Percentiles rank a stretch among this genome's conserved stretches.
phyloP scores from a whole-genome alignment of 1,284 basidiomycete genomes.

The Sanguinoderma infundibulare region DNA sequence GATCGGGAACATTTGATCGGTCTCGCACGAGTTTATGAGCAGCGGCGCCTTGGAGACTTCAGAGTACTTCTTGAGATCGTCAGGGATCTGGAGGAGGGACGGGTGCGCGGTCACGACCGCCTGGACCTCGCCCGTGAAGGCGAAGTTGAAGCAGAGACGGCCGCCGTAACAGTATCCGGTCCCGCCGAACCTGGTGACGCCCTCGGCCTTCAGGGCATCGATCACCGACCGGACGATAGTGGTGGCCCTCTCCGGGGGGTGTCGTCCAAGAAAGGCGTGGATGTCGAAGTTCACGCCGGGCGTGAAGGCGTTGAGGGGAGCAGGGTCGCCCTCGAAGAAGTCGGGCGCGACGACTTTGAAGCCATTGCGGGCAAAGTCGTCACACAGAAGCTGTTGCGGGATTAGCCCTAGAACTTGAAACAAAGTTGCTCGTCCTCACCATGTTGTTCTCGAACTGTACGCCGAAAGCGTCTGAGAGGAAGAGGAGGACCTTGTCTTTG shows the following conservation, averaged over 20 bases:
- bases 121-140: slow-evolving; percentile 59
- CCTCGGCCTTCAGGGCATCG: slow-evolving; percentile 57
- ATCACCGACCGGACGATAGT: slow-evolving; percentile 61
- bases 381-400: slow-evolving; percentile 43
- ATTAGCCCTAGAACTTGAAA: neutral
- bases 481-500: slow-evolving; percentile 57
- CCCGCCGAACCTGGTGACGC: slow-evolving; percentile 59
- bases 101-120: slow-evolving; percentile 69
- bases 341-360: slow-evolving; percentile 52
- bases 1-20: slow-evolving; percentile 39
- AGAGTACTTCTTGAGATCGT: slow-evolving; percentile 46
- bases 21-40: slow-evolving; percentile 48
- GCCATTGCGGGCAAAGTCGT: slow-evolving; percentile 60
- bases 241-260: slow-evolving; percentile 47
- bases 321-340: slow-evolving; percentile 46
- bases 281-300: slow-evolving; percentile 44
- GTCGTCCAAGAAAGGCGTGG: slow-evolving; percentile 51
- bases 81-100: slow-evolving; percentile 61
- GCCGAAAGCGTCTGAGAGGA: slow-evolving; percentile 57
- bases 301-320: slow-evolving; percentile 30
- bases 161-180: slow-evolving; percentile 76
- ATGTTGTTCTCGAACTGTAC: slow-evolving; percentile 48
- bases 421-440: slow-evolving; percentile 26
- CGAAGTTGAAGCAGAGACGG: slow-evolving; percentile 57
- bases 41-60: slow-evolving; percentile 39